Base-by-base conservation (phyloP, 1,284 basidiomycete genomes). In the Testicularia cyperi region DNA sequence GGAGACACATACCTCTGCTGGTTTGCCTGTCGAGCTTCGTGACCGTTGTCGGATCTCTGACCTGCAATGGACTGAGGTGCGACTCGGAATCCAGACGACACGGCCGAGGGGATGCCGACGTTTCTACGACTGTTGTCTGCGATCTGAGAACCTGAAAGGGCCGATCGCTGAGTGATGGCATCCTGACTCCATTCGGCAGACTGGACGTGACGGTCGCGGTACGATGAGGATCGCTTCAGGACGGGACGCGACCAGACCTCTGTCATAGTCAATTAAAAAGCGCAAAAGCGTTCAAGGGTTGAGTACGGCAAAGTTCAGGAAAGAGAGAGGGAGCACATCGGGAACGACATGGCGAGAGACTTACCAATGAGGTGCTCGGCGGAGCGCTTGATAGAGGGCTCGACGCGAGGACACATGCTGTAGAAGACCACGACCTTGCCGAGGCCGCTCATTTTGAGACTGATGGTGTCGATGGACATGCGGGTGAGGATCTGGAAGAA, bases 391-490 rank as follows among this genome's bases (percentile, higher is more conserved):
- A 98, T 87, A 38, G 86, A 83, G 0, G 88, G 83, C 7, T 88
- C 87, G 33, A 94, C 92, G 38, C 90, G 86, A 26, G 78, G 77
- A 81, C 86, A 88, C 75, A 92, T 90, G 22, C 90, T 94, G 82
- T 98, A 98, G 79, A 98, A 97, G 15, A 96, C 81, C 15, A 98
- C 82, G 58, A 98, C 83, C 48, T 87, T 86, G n/a, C 94, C 94
- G 5, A 99, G 82, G 0, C 86, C 85, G 4, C 88, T 89, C 77
- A 94, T 90, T 77, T 94, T 94, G 65, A 99, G 85, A 13, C 90
- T 89, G 37, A 86, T 80, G 15, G 86, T 87, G 78, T 97, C 94
- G 70, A 97, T 92, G 67, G 88, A 87, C 87, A 97, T 90, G 80
- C 79, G 55, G 24, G 70, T 68, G 18, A 98, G 80, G 40, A 87